Base-by-base conservation (phyloP, 768 basidiomycete species). In the Lentinula boryana region DNA sequence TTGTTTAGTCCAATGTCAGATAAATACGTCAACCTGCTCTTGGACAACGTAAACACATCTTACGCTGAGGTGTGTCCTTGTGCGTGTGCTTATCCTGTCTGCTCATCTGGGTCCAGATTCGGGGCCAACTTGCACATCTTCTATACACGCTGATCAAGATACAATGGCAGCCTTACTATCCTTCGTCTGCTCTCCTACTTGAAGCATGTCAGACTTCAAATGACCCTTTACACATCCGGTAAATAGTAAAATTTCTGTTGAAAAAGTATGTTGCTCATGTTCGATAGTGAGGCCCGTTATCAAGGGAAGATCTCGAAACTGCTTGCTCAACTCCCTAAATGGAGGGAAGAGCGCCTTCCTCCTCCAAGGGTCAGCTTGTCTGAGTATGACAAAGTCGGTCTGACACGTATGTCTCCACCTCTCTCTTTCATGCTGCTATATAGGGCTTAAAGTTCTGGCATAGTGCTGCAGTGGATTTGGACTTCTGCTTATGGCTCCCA, bases 281-380 rank as follows among this genome's bases (percentile, higher is more conserved):
- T 43, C 51, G 35, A 2, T 63, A 89, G 88, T 13, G 72, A 80
- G 50, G 75, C 82, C 5, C 76, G 79, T 56, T 86, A 89, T 70
- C 75, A 83, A 60, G 74, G 77, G 21, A 84, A 78, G 61, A 74
- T 94, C 50, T 69, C 80, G 38, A 70, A 76, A n/a, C 82, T 92
- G 56, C 70, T 87, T 46, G 70, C 69, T 23, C 77, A 84, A 40
- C 73, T 97, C 50, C 84, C 86, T 0, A 71, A 77, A 61, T 91
- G 86, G 89, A 87, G 86, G 69, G 79, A 81, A 61, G 81, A 90
- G 64, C 84, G 94, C 40, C 81, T 95, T 27, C 84, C 93, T 31
- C 93, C 94, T 57, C 94, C 94, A 0, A 82, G 91, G 60, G 91
- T 91, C 61, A 87, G 83, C 63, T 89, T 93, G 68, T 96, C 94